Base-by-base conservation (phyloP, 805 yeast species). In the Spathaspora sp. region DNA sequence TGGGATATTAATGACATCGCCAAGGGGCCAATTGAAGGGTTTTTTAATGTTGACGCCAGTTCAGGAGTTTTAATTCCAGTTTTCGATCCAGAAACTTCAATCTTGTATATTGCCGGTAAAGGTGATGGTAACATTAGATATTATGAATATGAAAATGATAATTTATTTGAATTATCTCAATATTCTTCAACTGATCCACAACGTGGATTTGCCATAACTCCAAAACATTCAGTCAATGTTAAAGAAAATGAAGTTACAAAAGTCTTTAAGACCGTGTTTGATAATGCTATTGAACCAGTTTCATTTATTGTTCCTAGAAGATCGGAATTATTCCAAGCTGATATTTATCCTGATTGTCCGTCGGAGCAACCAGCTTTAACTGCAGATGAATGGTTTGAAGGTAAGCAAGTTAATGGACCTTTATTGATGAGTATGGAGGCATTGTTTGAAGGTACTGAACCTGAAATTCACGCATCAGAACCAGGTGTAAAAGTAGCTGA, bases 71-170 rank as follows among this genome's bases (percentile, higher is more conserved):
- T 92, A 67, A 87, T 94, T 81, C 99, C 99, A 28, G 81, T 87
- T 61, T 94, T 73, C 65, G 99, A 94, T 65, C 87, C 82, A 26
- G 80, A 87, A 35, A 91, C 88, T 44, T 82, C 85, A 51, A 82
- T 92, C 52, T 76, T 94, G 53, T 94, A 87, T 64, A 74, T 94
- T 55, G 98, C 96, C 31, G 99, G 99, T 60, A 93, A 94, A 69
- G 97, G 97, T 68, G 99, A 94, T 68, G 98, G 98, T 61, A 94
- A 93, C 67, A 89, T 94, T 62, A 88, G 97, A 63, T 93, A 93
- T 72, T 94, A 76, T 65, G 99, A 94, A 74, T 90, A 81, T 67
- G 90, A 85, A 55, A 82, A 88, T 61, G 97, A 93, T 62, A 87
- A 85, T 61, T 76, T 94, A 51, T 85, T 77, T 69, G 89, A 87